Evolutionary conservation across 2,329 filamentous ascomycete genomes (phyloP), one percentile per base, ranked within the genome.

Genomic region (Coniella vitis): DNA sequence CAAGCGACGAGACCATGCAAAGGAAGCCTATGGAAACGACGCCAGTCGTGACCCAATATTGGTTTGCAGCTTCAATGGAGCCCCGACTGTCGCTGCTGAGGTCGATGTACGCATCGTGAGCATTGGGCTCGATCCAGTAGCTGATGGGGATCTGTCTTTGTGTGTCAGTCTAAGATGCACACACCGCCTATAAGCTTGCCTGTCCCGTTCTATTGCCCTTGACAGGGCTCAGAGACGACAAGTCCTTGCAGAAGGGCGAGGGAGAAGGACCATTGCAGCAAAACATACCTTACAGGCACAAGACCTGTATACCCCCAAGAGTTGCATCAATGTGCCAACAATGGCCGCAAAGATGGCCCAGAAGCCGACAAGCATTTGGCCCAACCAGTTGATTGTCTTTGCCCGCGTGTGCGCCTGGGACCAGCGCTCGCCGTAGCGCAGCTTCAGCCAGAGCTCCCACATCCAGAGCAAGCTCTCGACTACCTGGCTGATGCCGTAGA

Each of bases 341-440:
- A 61, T 52, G 7, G 58, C 52, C 1, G 59, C 35, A 67, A 74
- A 57, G 67, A 62, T 53, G 2, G 59, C 57, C 12, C 63, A 61
- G 45, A 61, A 58, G 1, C 62, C 62, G 1, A 62, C 57, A 32
- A 63, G 57, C 1, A 60, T 55, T 45, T 63, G 60, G 3, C 60
- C 58, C 53, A 58, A 61, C 60, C 60, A 64, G 45, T 56, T 59
- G 29, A 60, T 45, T 5, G 54, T 55, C 53, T 63, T 63, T 3
- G 56, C 58, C 10, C 56, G 53, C 2, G 59, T 58, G 5, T 50
- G 51, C 29, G 49, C 44, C 45, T 57, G 55, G 14, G 56, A 57
- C 61, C 62, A 64, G 3, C 51, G 49, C 13, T 53, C 52, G 25
- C 61, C 61, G 41, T 62, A 57, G 34, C 45, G 22, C 12, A 61